Base-by-base conservation (phyloP, 1,139 yeast species). In the Yamadazyma taylorii region DNA sequence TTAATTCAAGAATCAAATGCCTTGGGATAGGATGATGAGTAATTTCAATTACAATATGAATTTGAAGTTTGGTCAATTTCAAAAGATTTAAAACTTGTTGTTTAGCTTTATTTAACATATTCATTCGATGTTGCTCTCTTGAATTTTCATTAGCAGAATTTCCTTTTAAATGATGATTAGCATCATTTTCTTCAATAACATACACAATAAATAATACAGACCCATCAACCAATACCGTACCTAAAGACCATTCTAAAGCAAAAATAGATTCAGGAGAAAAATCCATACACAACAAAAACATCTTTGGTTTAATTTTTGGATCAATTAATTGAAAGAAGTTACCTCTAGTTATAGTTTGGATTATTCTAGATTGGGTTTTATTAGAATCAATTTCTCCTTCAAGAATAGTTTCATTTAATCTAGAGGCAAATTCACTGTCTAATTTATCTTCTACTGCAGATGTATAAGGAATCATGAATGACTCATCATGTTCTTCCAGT, bases 201-300 rank as follows among this genome's bases (percentile, higher is more conserved):
- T 86, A 85, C 13, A 89, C 79, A 17, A 88, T 77, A 54, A 86
- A 87, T 36, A 90, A 62, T 1, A 89, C 89, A 41, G 89, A 85
- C 0, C 94, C 94, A 52, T 87, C 94, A 19, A 84, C 85, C 36
- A 89, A 69, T 1, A 89, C 85, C 0, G 96, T 81, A 2, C 97
- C 97, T 48, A 90, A 73, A 33, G 90, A 79, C 88, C 96, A 90
- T 52, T 88, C 95, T 31, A 90, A 69, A 0, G 97, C 95, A 59
- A 85, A 87, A 25, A 76, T 73, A 3, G 96, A 84, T 52, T 88
- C 97, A 1, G 90, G 88, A 2, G 92, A 83, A 51, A 86, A 75
- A 56, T 87, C 96, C 66, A 85, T 78, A 53, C 92, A 86, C 24
- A 85, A 75, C 39, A 87, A 67, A 59, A 81, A 87, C 59, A 85